phyloP scores from a whole-genome alignment of 1,284 basidiomycete genomes.

The Wolfiporia cocos region DNA sequence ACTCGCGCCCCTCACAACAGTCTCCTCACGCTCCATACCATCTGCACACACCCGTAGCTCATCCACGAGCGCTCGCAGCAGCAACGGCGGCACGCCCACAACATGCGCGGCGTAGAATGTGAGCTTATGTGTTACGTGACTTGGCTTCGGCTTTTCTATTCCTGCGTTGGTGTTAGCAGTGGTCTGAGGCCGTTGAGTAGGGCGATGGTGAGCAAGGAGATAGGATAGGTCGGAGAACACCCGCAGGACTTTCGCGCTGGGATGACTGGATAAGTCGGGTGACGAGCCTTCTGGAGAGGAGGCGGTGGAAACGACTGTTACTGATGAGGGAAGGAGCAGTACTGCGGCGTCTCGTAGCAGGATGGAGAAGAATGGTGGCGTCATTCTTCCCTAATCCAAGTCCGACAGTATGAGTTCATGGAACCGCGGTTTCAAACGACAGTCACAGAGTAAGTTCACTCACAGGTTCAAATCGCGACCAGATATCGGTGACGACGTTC shows the following conservation, averaged over 20 bases:
- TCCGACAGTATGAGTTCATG: too few relatives aligned
- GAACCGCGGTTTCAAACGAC: too few relatives aligned
- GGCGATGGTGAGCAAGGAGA: background rate
- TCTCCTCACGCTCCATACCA: too few relatives aligned
- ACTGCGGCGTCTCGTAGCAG: constrained; percentile 47
- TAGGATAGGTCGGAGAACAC: constrained; percentile 47
- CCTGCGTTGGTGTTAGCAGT: constrained; percentile 6
- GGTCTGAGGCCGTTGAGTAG: background rate
- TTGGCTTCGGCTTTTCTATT: constrained; percentile 26
- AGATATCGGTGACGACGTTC: constrained; percentile 49
- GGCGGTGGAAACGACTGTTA: constrained; percentile 28
- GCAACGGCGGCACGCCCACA: constrained; percentile 32
- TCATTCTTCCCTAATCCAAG: constrained; percentile 40
- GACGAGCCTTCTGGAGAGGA: constrained; percentile 11
- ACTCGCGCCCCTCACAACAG: too few relatives aligned
- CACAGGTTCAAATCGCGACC: constrained; percentile 53
- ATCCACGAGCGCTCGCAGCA: constrained; percentile 34
- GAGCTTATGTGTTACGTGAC: constrained; percentile 45
- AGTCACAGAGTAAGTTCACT: too few relatives aligned
- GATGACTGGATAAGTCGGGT: constrained; percentile 25
- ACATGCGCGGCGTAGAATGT: constrained; percentile 54
- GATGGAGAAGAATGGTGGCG: constrained; percentile 39
- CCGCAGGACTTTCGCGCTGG: constrained; percentile 34
- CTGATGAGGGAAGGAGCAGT: constrained; percentile 42
- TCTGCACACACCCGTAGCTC: too few relatives aligned